Evolutionary conservation across 192 early-diverging fungal species (phyloP).

Genomic region (Coemansia sp.): DNA sequence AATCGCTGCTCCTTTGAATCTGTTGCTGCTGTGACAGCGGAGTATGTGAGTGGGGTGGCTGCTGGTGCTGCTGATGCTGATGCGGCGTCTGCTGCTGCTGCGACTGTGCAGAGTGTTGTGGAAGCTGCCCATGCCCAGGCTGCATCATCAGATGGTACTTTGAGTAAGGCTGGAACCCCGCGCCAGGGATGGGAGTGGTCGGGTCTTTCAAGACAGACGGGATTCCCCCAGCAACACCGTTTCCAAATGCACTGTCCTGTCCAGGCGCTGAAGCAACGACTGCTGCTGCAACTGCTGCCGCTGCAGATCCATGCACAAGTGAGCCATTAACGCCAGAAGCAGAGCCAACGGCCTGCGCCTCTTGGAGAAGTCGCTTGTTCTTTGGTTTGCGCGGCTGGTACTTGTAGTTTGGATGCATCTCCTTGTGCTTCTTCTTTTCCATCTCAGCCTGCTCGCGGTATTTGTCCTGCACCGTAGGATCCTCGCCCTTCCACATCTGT

Average conservation of each 20-base stretch:
- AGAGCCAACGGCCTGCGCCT: slow-evolving; percentile 31
- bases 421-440: slow-evolving; percentile 58
- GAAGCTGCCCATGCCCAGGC: slow-evolving; percentile 32
- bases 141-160: slow-evolving; percentile 57
- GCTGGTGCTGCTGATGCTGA: slow-evolving; percentile 15
- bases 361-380: slow-evolving; percentile 47
- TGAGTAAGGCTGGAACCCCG: slow-evolving; percentile 35
- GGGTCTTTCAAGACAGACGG: slow-evolving; percentile 40
- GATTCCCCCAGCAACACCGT: slow-evolving; percentile 18
- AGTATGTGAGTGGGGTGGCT: slow-evolving; percentile 26
- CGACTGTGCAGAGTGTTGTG: slow-evolving; percentile 15
- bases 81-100: slow-evolving; percentile 19
- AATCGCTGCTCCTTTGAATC: slow-evolving; percentile 30
- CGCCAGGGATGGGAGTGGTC: slow-evolving; percentile 4
- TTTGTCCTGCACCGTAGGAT: slow-evolving; percentile 52
- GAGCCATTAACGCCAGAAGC: slow-evolving; percentile 15
- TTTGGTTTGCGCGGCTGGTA: slow-evolving; percentile 60
- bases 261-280: slow-evolving; percentile 9
- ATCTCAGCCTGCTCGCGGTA: slow-evolving; percentile 56
- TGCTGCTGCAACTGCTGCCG: slow-evolving; percentile 2
- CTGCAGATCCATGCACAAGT: slow-evolving; percentile 16
- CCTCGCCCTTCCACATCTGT: slow-evolving; percentile 59
- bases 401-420: slow-evolving; percentile 59
- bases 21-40: slow-evolving; percentile 42
- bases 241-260: slow-evolving; percentile 33